Conservation (phyloP, 805 yeast genomes). For the Wickerhamomyces canadensis region DNA sequence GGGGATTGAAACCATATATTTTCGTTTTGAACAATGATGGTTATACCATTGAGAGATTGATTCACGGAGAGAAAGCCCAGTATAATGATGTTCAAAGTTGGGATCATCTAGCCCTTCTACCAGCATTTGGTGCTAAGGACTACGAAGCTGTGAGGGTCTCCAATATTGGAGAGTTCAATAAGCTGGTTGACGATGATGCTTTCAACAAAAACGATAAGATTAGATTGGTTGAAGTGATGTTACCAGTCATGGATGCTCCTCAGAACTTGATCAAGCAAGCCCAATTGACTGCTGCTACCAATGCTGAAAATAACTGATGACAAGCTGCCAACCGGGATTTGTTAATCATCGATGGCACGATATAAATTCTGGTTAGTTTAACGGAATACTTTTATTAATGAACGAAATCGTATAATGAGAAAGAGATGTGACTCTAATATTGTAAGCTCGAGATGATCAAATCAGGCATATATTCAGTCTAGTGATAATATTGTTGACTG, state of each 20-base stretch:
- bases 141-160: conserved; percentile 51
- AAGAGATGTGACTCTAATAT: too few relatives aligned
- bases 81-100: conserved; percentile 67
- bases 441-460: too few relatives aligned
- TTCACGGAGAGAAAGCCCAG: conserved; percentile 60
- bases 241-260: conserved; percentile 69
- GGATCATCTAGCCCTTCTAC: conserved; percentile 55
- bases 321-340: too few relatives aligned
- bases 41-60: conserved; percentile 70
- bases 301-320: conserved; percentile 27
- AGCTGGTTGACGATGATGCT: conserved; percentile 37
- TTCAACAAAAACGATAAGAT: conserved; percentile 54
- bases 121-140: conserved; percentile 42
- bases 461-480: too few relatives aligned
- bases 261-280: conserved; percentile 62
- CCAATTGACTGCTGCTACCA: conserved; percentile 47
- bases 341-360: too few relatives aligned
- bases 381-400: too few relatives aligned
- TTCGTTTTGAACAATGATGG: conserved; percentile 69
- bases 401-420: too few relatives aligned
- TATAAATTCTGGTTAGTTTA: background rate
- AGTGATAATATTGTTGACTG: too few relatives aligned
- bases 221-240: conserved; percentile 63
- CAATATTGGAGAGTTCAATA: conserved; percentile 54
- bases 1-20: conserved; percentile 62